Evolutionary conservation across 2,329 filamentous ascomycete species (phyloP), one percentile per base, ranked within the genome.

Genomic region (Aspergillus pseudoterreus): DNA sequence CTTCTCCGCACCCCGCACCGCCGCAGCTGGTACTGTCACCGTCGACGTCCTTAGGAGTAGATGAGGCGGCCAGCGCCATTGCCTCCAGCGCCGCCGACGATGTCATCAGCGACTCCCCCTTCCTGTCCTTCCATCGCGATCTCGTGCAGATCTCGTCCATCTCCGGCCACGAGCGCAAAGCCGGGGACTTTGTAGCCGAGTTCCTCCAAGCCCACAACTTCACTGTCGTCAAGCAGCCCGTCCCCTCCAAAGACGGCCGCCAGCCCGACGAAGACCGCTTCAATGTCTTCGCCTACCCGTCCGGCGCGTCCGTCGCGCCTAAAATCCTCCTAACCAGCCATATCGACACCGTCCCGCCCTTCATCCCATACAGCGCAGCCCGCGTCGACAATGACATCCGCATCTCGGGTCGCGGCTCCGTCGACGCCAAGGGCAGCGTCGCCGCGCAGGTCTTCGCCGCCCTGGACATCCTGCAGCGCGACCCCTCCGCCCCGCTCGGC

Each of bases 121-220:
- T 96, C 1, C 78, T 95, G 41, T 78, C 79, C 15, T 79, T 95
- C 11, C 91, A 95, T 73, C 82, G 85, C 48, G 80, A 83, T 14
- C 82, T 96, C n/a, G 79, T 92, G 27, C 78, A 86, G 52, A 86
- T 86, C 42, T 79, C 86, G 45, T 95, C 90, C 0, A 80, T 90
- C 56, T 84, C 82, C 3, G 82, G 82, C 43, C 78, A 85, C 55
- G 91, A 96, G 68, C 73, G 81, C 39, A 72, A 78, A 0, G 84
- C 91, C 6, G 89, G 86, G 41, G 66, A 80, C 44, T 90, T 86
- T 71, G 78, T 96, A 4, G 76, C 81, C 33, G 72, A 79, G 1
- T 90, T 89, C 63, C 82, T 96, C 5, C 68, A 77, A 51, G 65
- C 71, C 3, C 77, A 79, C 53, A 78, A 81, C 59, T 87, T 86